Evolutionary conservation across 768 basidiomycete species (phyloP).

Genomic region (Tremella fuciformis): DNA sequence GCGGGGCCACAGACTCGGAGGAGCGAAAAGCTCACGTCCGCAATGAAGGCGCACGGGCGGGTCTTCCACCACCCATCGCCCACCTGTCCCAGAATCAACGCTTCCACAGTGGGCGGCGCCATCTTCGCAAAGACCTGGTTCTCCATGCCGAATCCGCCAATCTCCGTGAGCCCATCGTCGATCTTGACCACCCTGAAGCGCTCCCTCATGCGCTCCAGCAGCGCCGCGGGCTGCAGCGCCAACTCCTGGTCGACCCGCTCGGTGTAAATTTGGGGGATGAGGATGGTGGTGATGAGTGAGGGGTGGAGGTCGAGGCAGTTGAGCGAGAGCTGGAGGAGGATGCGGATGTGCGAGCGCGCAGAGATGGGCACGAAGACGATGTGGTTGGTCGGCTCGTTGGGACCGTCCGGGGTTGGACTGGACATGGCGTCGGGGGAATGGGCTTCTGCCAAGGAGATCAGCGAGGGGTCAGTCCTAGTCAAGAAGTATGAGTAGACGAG

Average conservation of each 20-base stretch:
- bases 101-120: not conserved
- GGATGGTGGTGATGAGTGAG: not conserved
- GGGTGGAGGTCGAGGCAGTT: not conserved
- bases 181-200: constrained; percentile 3
- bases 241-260: not conserved
- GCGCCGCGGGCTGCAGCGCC: constrained; percentile 2
- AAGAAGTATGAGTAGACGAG: no score
- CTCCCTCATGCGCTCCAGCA: not conserved
- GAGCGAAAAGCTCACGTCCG: not conserved
- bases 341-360: not conserved
- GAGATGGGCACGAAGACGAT: constrained; percentile 5
- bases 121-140: not conserved
- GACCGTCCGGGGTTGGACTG: no score
- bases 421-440: no score
- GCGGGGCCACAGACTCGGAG: no score
- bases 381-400: not conserved
- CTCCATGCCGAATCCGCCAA: not conserved
- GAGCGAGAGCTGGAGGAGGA: not conserved
- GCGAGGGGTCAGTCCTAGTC: no score
- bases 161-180: not conserved
- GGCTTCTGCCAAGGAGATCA: no score
- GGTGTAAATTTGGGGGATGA: not conserved
- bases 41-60: not conserved
- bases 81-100: not conserved
- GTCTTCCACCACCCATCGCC: not conserved